Conservation (phyloP, 75 land plant species). For the Pseudotsuga menziesii region DNA sequence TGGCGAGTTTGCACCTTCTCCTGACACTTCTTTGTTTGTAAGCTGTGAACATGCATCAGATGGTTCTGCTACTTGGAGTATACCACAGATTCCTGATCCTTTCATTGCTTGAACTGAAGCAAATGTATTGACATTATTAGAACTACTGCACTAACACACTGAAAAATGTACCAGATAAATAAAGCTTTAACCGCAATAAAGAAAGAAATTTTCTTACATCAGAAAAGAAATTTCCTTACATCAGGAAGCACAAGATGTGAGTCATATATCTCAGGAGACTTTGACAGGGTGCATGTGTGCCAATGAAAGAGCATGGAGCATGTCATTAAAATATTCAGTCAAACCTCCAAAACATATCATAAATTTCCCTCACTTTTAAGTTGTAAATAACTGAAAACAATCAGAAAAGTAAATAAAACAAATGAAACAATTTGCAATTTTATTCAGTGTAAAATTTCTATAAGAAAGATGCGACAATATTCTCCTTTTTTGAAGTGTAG, state of each 20-base stretch:
- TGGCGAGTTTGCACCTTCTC: constrained; percentile 1
- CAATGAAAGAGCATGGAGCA: no score
- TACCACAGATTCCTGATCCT: constrained; percentile 13
- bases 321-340: no score
- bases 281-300: background rate
- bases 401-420: background rate
- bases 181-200: no score
- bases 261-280: background rate
- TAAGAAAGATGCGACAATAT: no score
- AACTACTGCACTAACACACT: background rate
- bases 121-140: background rate
- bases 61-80: constrained; percentile 13
- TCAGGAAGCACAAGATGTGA: background rate
- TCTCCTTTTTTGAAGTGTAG: no score
- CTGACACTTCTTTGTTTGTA: background rate
- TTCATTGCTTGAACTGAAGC: background rate
- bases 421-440: background rate
- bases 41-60: constrained; percentile 12
- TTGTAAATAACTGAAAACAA: background rate
- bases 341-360: background rate
- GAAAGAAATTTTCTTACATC: background rate
- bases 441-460: background rate
- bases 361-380: background rate
- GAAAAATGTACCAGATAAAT: no score
- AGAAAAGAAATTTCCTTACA: background rate